Base-by-base conservation (phyloP, 1,284 basidiomycete genomes). In the Wallemia ichthyophaga region DNA sequence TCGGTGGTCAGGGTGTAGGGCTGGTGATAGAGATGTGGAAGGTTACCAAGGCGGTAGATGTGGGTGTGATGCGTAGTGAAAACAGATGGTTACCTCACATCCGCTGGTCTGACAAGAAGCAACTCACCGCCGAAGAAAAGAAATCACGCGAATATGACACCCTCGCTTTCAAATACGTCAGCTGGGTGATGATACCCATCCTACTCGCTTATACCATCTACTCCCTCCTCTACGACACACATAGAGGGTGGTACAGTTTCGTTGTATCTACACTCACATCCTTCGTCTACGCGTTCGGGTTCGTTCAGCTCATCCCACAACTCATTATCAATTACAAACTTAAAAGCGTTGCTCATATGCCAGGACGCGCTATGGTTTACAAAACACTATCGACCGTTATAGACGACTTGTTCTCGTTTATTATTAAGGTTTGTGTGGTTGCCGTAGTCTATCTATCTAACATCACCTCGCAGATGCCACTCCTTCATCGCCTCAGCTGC, bases 1-100 rank as follows among this genome's bases (percentile, higher is more conserved):
- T 95, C 24, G 77, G 87, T 68, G 81, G 82, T 2, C 88, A 87
- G 63, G 85, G 83, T 17, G 80, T 81, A 69, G 89, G 91, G 27
- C 78, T 92, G 27, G 62, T 87, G 27, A 83, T 96, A 62, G 92
- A 98, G 70, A 87, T 86, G 1, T 96, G 91, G 92, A 96, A 96
- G 79, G 72, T 77, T 59, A 76, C 75, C 32, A 76, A 76, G 61
- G 84, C 88, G 17, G 83, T 94, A 37, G 82, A 92, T 67, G 83
- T 95, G 66, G 76, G 73, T 23, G 58, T 94, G 48, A 71, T 78
- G 27, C 70, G n/a, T n/a, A n/a, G n/a, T n/a, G n/a, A n/a, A n/a
- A n/a, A n/a, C n/a, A n/a, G n/a, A n/a, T n/a, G n/a, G n/a, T n/a
- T n/a, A n/a, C n/a, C n/a, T 72, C 75, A 74, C 65, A 64, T 95